These are phyloP conservation scores for Trapa incisa DNA, from an alignment of 345 rosid genomes.

Conservation along the genomic window DNA sequence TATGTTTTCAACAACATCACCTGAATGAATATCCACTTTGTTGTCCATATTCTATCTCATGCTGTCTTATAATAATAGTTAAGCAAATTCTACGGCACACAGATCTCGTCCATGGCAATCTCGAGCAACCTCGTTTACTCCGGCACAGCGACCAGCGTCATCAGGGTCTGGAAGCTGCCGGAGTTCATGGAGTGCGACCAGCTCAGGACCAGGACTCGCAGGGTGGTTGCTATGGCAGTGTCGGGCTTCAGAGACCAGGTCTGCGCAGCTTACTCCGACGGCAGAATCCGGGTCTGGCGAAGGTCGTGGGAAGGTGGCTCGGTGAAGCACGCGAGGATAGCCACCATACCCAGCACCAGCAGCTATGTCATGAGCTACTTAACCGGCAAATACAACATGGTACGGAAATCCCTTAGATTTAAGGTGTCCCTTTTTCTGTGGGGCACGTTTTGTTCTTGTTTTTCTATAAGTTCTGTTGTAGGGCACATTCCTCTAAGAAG, in stretches of 20 bases:
- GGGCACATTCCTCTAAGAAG: no score
- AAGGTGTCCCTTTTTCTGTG: no score
- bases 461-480: no score
- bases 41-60: no score
- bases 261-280: constrained; percentile 36
- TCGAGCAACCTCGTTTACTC: constrained; percentile 29
- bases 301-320: constrained; percentile 28
- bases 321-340: constrained; percentile 30
- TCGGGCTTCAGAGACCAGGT: constrained; percentile 20
- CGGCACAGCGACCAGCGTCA: constrained; percentile 29
- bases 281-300: constrained; percentile 38
- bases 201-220: constrained; percentile 28
- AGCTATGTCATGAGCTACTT: constrained; percentile 33
- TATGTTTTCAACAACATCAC: no score
- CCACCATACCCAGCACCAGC: constrained; percentile 23
- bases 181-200: constrained; percentile 36
- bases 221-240: constrained; percentile 28
- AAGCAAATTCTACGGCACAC: no score
- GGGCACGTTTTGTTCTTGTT: no score
- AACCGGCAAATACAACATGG: constrained; percentile 36
- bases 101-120: constrained; percentile 24
- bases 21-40: no score
- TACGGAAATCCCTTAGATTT: constrained; percentile 1
- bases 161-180: constrained; percentile 38
- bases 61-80: no score